Percentiles rank a stretch among this genome's conserved stretches.
These are phyloP conservation scores for Mycocentrospora acerina DNA, from an alignment of 2,329 filamentous ascomycete species.

Conservation along the genomic window DNA sequence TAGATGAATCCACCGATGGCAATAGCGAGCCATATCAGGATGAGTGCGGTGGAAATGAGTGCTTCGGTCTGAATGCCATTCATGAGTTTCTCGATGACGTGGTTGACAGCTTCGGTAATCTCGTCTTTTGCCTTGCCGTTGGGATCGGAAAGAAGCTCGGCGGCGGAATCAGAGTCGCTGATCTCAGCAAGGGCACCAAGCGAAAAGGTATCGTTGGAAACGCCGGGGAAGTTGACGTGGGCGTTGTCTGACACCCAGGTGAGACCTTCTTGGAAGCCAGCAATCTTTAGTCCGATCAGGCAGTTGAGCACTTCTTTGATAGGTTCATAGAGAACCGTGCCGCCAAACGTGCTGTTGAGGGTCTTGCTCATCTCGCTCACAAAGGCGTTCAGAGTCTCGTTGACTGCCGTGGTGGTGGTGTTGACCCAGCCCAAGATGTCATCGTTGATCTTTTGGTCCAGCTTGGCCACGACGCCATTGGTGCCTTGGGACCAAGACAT, in stretches of 20 bases:
- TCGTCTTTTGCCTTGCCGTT: conserved; percentile 74
- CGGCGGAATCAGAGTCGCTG: conserved; percentile 55
- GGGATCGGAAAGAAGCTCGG: conserved; percentile 76
- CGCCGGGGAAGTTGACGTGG: conserved; percentile 74
- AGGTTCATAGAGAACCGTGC: conserved; percentile 75
- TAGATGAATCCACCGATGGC: conserved; percentile 72
- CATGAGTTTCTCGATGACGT: conserved; percentile 68
- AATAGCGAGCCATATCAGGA: conserved; percentile 77
- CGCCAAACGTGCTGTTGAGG: conserved; percentile 77
- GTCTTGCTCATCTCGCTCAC: conserved; percentile 73
- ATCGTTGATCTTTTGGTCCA: conserved; percentile 74
- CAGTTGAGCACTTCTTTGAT: conserved; percentile 81
- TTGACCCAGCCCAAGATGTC: conserved; percentile 86
- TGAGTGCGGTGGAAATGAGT: conserved; percentile 72
- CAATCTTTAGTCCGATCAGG: conserved; percentile 83
- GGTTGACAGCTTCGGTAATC: conserved; percentile 72
- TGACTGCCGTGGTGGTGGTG: conserved; percentile 78
- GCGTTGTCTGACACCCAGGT: conserved; percentile 92
- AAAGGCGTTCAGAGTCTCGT: conserved; percentile 81
- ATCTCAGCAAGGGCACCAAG: conserved; percentile 66
- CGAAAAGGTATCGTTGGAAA: conserved; percentile 81
- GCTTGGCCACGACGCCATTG: conserved; percentile 68
- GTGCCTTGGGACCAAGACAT: conserved; percentile 73
- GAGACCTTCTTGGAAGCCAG: conserved; percentile 80
- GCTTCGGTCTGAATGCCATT: conserved; percentile 73